phyloP scores from a whole-genome alignment of 352 stramenopile species.

The Albugo candida region DNA sequence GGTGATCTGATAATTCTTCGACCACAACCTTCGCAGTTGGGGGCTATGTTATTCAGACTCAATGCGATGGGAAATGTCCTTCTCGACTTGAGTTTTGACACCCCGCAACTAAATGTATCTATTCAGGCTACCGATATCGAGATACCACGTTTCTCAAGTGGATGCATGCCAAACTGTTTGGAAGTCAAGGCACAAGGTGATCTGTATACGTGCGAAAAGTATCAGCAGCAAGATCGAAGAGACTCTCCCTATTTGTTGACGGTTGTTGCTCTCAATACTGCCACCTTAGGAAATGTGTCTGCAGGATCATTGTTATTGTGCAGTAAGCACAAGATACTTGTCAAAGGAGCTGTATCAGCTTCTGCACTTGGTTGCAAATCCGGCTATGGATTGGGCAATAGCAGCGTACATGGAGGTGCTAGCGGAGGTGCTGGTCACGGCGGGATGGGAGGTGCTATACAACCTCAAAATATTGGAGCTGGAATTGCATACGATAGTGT shows the following conservation, averaged over 20 bases:
- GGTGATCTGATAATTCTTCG: too few relatives aligned
- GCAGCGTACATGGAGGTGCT: constrained; percentile 20
- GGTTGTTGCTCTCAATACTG: constrained; percentile 21
- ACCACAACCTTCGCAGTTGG: constrained; percentile 14
- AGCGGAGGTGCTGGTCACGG: constrained; percentile 53
- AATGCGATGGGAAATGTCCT: constrained; percentile 13
- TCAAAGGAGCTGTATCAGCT: constrained; percentile 20
- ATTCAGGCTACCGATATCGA: constrained; percentile 25
- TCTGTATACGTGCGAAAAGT: constrained; percentile 14
- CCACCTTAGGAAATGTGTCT: constrained; percentile 23
- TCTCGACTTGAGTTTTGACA: constrained; percentile 37
- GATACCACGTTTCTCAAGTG: constrained; percentile 21
- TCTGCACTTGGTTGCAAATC: constrained; percentile 24
- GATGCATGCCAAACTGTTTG: constrained; percentile 21
- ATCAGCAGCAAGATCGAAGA: constrained; percentile 5
- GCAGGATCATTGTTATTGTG: constrained; percentile 41
- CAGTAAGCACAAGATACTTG: constrained; percentile 16
- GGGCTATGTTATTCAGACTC: constrained; percentile 15
- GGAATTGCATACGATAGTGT: constrained; percentile 22
- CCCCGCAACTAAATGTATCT: constrained; percentile 23
- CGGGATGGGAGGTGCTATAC: constrained; percentile 31
- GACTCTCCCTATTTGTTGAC: constrained; percentile 19
- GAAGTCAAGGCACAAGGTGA: constrained; percentile 22
- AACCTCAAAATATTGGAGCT: constrained; percentile 27
- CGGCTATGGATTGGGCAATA: constrained; percentile 31